These are phyloP conservation scores for Echria macrotheca DNA, from an alignment of 495 filamentous ascomycete species.

Conservation along the genomic window DNA sequence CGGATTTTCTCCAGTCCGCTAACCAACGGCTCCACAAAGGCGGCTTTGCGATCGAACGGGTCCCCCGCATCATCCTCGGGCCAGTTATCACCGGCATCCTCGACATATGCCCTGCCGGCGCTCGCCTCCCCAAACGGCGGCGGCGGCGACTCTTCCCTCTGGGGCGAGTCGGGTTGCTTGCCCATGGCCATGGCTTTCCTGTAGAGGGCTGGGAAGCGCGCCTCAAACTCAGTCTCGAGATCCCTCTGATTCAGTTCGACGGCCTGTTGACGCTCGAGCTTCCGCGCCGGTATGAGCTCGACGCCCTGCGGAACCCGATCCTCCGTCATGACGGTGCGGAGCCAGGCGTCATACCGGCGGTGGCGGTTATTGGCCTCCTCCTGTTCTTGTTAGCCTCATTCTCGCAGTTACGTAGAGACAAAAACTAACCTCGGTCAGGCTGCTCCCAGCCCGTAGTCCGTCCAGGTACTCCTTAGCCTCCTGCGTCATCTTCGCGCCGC, in stretches of 20 bases:
- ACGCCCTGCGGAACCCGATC: conserved; percentile 27
- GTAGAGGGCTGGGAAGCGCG: conserved; percentile 29
- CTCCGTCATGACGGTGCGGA: conserved; percentile 31
- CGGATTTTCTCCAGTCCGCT: conserved; percentile 28
- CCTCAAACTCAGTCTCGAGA: conserved; percentile 35
- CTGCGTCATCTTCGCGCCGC: conserved; percentile 34
- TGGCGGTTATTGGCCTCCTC: conserved; percentile 26
- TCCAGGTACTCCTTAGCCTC: conserved; percentile 39
- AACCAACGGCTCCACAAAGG: conserved; percentile 22
- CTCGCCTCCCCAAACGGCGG: conserved; percentile 10
- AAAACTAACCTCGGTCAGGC: conserved; percentile 27
- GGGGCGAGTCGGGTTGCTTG: conserved; percentile 5
- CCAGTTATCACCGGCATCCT: conserved; percentile 18
- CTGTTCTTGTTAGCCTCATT: conserved; percentile 18
- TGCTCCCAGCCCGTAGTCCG: conserved; percentile 28
- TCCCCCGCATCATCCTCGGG: conserved; percentile 12
- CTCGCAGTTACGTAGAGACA: not conserved
- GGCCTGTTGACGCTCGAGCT: conserved; percentile 30
- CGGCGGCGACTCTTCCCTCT: conserved; percentile 4
- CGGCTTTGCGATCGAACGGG: conserved; percentile 17
- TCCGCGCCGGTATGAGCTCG: conserved; percentile 33
- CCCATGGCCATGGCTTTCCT: conserved; percentile 30
- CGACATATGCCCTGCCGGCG: conserved; percentile 5
- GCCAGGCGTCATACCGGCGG: conserved; percentile 34
- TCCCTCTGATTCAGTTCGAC: conserved; percentile 37